These are phyloP conservation scores for Talaromyces marneffei DNA, from an alignment of 2,329 filamentous ascomycete genomes.

Conservation along the genomic window DNA sequence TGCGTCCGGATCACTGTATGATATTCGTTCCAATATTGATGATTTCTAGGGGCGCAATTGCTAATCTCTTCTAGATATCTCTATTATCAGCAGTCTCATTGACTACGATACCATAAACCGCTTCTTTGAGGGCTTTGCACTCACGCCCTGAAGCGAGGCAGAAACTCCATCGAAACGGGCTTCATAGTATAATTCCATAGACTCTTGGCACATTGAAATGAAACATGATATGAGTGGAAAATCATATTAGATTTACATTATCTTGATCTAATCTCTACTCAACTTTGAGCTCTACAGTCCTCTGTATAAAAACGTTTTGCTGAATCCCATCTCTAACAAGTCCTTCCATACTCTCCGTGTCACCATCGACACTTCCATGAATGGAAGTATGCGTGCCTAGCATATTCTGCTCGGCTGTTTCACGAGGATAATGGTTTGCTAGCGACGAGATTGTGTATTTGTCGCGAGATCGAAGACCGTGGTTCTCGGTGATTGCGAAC, in stretches of 20 bases:
- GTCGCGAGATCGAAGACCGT: slow-evolving; percentile 10
- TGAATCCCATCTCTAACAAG: slow-evolving; percentile 10
- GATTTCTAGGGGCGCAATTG: not conserved
- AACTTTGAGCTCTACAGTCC: slow-evolving; percentile 13
- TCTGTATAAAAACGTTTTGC: slow-evolving; percentile 11
- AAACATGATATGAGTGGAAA: not conserved
- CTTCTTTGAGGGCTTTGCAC: not conserved
- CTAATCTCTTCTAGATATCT: not conserved
- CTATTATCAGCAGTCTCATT: not conserved
- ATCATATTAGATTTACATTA: not conserved
- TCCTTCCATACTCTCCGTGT: slow-evolving; percentile 15
- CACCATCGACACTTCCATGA: slow-evolving; percentile 11
- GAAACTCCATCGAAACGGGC: not conserved
- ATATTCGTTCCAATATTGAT: no score
- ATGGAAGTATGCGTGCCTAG: slow-evolving; percentile 12
- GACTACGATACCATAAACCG: not conserved
- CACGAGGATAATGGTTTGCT: slow-evolving; percentile 9
- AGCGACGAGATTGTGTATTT: slow-evolving; percentile 12
- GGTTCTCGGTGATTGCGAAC: slow-evolving; percentile 13
- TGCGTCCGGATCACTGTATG: slow-evolving; percentile 52
- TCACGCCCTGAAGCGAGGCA: not conserved
- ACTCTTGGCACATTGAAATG: not conserved
- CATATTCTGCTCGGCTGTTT: slow-evolving; percentile 1
- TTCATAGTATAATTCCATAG: not conserved
- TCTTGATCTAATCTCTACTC: not conserved